Base-by-base conservation (phyloP, 495 filamentous ascomycete species). In the Penicillium ochrochloron region DNA sequence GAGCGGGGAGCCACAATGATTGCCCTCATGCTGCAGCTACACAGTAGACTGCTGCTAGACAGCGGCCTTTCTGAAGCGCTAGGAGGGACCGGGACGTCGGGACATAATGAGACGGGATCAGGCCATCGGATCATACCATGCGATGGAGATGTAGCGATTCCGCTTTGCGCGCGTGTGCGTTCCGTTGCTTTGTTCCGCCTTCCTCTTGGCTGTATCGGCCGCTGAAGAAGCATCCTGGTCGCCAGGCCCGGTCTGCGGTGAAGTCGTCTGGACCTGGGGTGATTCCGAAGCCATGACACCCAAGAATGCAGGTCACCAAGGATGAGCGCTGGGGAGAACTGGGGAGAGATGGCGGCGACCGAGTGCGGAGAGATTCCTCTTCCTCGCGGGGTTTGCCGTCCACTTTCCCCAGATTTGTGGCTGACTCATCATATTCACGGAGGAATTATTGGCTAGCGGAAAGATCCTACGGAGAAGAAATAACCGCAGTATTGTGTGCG, bases 121-220 rank as follows among this genome's bases (percentile, higher is more conserved):
- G 60, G 46, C 55, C 61, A 72, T 68, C 34, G 56, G 56, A 66
- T 64, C 86, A 72, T 84, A 94, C 92, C 92, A 96, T 70, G 93
- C 93, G 68, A 97, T 95, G 39, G 91, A 93, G 72, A 95, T 94
- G 78, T 97, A 97, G 73, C 92, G 82, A 80, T 85, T 85, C 73
- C 83, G 80, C 78, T 85, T 85, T 66, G 83, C 68, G 76, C 82
- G 81, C 70, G 75, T 78, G 33, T 75, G 79, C 8, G 72, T 80
- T 78, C 78, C 80, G 76, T 78, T 78, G 68, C 66, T 62, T 64
- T 79, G 78, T 74, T 82, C 81, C 70, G 75, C 76, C 65, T 82
- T 83, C 66, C 82, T 79, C 74, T 83, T 85, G 34, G 72, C 71
- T 31, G 71, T 70, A 46, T 80, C 76, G 9, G 65, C 60, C n/a